Base-by-base conservation (phyloP, 192 early-diverging fungal genomes). In the Gigaspora rosea region DNA sequence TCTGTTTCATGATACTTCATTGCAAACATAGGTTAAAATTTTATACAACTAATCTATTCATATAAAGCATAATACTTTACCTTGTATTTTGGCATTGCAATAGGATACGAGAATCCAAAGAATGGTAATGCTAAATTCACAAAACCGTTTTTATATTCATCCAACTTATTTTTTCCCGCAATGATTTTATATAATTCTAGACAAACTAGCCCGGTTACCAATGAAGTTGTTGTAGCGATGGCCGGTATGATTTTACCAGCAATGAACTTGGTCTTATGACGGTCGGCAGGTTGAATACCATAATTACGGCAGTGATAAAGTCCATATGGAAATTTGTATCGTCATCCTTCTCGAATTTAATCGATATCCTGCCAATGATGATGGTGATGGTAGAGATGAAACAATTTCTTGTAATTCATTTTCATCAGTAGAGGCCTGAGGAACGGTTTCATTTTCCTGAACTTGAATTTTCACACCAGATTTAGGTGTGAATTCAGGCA, bases 251-350 rank as follows among this genome's bases (percentile, higher is more conserved):
- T 95, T 83, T 94, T 94, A 47, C 94, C 94, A 1, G 94, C 94
- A 82, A 95, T 94, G 76, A 93, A 93, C 83, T 95, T 95, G 57
- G 92, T 94, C 82, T 91, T 90, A 82, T 92, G 91, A 63, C 91
- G 90, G 78, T 95, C 92, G 2, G 93, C 92, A 47, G 79, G 81
- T 8, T 82, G 73, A 73, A 95, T 95, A 49, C 82, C 89, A 80
- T 95, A 94, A 85, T 95, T 95, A 70, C 91, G 2, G 98, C 97
- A 3, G 98, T 95, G 80, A 99, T 94, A 84, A 98, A 99, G 82
- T 99, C 98, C 77, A 99, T 98, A 81, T 99, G 98, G 90, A 96
- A 97, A 88, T 99, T 99, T 82, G 90, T 92, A 78, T 99, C 98
- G 81, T 99, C 98, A 81, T 99, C 98, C 89, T 99, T 99, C 82